Base-by-base conservation (phyloP, 441 rosid species). In the Gossypium trilobum region DNA sequence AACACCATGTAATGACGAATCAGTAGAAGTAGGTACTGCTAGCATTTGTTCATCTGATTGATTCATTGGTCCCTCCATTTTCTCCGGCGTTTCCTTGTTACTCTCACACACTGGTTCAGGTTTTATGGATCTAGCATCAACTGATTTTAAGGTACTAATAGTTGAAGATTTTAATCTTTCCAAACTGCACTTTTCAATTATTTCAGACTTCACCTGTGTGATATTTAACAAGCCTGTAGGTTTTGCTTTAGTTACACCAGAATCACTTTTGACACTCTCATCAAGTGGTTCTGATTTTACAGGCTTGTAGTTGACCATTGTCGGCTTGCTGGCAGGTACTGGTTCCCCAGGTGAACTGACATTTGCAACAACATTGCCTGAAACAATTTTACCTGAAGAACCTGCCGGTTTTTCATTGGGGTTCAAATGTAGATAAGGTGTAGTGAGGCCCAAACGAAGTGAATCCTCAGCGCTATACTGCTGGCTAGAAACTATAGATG, bases 251-350 rank as follows among this genome's bases (percentile, higher is more conserved):
- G 73, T 74, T 17, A 39, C 80, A 64, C 57, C 61, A 31, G 68
- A 72, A 73, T 76, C 81, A 75, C 25, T 69, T 68, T 65, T 79
- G 70, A 60, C 36, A 69, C 58, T 75, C 75, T 82, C 93, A 68
- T 88, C 93, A 74, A 70, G 42, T 5, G 85, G 87, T 83, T 93
- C 97, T 44, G 84, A 72, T 82, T 91, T 93, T 27, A 93, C 84
- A 58, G 68, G 73, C 62, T 77, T 76, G 2, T 75, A 70, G 39
- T 75, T 78, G 71, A 60, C 73, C 44, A 61, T 48, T 33, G 71
- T 80, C 42, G 68, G 60, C 64, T 80, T 82, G 73, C 77, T 68
- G 75, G 76, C 68, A 0, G 78, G 36, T 42, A 72, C 16, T 1
- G 72, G 7, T 52, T 52, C 27, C n/a, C 61, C 60, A 68, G 50